Base-by-base conservation (phyloP, 495 filamentous ascomycete genomes). In the Jackrogersella minutella region DNA sequence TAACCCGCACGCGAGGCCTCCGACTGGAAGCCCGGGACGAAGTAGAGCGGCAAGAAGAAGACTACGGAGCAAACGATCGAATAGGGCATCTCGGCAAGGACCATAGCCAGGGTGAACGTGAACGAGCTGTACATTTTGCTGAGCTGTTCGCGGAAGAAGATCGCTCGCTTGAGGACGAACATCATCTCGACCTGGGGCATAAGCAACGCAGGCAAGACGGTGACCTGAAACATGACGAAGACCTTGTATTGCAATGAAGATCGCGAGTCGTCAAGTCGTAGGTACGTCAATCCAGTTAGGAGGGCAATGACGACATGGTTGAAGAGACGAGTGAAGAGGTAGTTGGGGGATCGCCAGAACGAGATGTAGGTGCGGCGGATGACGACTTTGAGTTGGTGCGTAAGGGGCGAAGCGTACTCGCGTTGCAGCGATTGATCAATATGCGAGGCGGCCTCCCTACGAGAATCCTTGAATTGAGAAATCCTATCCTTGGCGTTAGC, bases 221-320 rank as follows among this genome's bases (percentile, higher is more conserved):
- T 93, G 53, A 90, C 82, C 74, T 93, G 91, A 82, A 94, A 95
- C 70, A 92, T 88, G 74, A 92, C 85, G 75, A 96, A 95, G 61
- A 96, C 85, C 40, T 86, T 86, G 76, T 93, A 88, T 66, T 96
- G 91, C 16, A 94, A 78, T 3, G 85, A 88, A 2, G 86, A 76
- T 3, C 88, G 83, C 1, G 87, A 88, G 60, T 91, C 72, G 64
- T 91, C 87, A 2, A 93, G 84, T 7, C 90, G 78, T 17, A 92
- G 77, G 70, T 86, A 95, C 22, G 85, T 86, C 14, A 96, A 79
- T 30, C 92, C 92, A 0, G 89, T 92, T 44, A 94, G 75, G 10
- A 96, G 69, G 5, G 89, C 84, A 59, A 93, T 89, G 67, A 84
- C 84, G 54, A 91, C 73, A 68, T 93, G 89, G 59, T 88, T 88